Percentiles rank a stretch among this genome's conserved stretches.
Conservation (phyloP, 2,329 filamentous ascomycete genomes). For the Fusarium longipes region DNA sequence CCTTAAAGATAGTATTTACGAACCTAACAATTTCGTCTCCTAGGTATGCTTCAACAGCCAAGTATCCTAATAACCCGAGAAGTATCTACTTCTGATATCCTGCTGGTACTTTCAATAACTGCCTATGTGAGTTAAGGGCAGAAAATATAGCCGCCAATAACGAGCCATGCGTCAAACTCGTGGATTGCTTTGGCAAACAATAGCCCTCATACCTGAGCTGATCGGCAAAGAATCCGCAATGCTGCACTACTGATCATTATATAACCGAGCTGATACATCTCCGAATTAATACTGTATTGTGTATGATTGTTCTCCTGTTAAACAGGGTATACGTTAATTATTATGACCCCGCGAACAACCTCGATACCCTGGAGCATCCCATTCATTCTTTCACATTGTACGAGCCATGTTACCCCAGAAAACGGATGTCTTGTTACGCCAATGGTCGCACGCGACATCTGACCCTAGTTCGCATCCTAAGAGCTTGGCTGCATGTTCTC, state of each 20-base stretch:
- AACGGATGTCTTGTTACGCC: neutral
- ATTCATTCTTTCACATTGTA: slow-evolving; percentile 4
- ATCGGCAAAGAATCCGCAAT: neutral
- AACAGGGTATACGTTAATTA: neutral
- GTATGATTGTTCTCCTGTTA: neutral
- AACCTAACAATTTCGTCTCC: too few species aligned
- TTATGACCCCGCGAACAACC: slow-evolving; percentile 1
- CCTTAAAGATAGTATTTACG: too few species aligned
- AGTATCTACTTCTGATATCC: too few species aligned
- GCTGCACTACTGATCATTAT: slow-evolving; percentile 10
- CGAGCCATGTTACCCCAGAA: neutral
- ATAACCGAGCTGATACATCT: neutral
- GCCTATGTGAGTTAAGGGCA: too few species aligned
- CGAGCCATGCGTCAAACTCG: neutral
- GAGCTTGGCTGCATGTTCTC: neutral
- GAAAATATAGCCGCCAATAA: too few species aligned
- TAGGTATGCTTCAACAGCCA: too few species aligned
- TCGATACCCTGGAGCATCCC: neutral
- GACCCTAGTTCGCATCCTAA: slow-evolving; percentile 2
- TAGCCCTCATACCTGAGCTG: neutral
- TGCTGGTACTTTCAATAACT: too few species aligned
- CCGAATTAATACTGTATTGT: neutral
- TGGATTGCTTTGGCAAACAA: neutral
- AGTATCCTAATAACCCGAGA: too few species aligned
- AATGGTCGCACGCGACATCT: neutral